Base-by-base conservation (phyloP, 768 basidiomycete genomes). In the Boletales sp. region DNA sequence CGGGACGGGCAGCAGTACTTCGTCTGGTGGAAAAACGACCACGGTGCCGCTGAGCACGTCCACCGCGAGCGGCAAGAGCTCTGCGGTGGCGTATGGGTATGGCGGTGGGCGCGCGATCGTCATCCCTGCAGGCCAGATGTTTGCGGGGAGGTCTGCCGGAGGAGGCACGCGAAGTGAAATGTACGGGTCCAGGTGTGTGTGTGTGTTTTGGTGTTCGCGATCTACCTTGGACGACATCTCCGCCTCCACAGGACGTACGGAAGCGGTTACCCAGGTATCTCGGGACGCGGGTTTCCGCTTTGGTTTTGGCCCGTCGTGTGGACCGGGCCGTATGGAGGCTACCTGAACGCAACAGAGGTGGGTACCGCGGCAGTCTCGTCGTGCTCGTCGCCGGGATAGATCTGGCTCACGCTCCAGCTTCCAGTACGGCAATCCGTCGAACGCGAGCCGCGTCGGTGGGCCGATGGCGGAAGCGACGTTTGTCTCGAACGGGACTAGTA, bases 231-330 rank as follows among this genome's bases (percentile, higher is more conserved):
- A n/a, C n/a, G n/a, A n/a, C n/a, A n/a, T n/a, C n/a, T n/a, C n/a
- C n/a, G n/a, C n/a, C n/a, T 39, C 5, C 47, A 1, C 47, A 84
- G 82, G 29, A 51, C 59, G 4, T 85, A 84, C 52, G 84, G 83
- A 7, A 84, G 81, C 53, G 84, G 84, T 3, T 85, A 86, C 57
- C 83, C 83, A 32, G 78, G 79, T 2, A 21, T 72, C 5, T 3
- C 58, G 4, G 69, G 75, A 0, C 72, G 74, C 0, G 72, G 72
- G 3, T 86, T 87, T 59, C 85, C 85, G 1, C 86, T 82, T 60
- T 73, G 72, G 53, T 87, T 76, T 67, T 86, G 84, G 83, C 84
- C 84, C 8, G 37, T 86, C 10, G 72, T 74, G 1, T 85, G 80
- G 78, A 69, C 50, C 24, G 71, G 42, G 36, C 57, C 52, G 51